A percentile compares a stretch with the other conserved stretches of the same genome.
These are phyloP conservation scores for Aspergillus campestris DNA, from an alignment of 495 filamentous ascomycete genomes.

Conservation along the genomic window DNA sequence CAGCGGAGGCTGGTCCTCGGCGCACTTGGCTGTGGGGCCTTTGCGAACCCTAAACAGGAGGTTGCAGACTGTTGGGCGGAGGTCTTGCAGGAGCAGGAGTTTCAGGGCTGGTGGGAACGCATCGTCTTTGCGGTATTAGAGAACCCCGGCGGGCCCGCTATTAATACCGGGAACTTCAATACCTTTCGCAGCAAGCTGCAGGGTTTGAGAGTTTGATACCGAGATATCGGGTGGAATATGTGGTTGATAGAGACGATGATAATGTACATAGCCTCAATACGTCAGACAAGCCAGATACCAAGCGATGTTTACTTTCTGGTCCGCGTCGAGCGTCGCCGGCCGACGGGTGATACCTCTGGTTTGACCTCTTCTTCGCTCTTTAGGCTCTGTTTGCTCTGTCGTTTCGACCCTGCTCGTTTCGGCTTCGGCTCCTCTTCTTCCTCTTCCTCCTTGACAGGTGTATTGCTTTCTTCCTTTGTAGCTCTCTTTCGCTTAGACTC, in stretches of 20 bases:
- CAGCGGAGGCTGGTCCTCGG: conserved; percentile 53
- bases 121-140: conserved; percentile 28
- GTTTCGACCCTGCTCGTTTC: conserved; percentile 16
- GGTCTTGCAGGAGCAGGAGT: conserved; percentile 47
- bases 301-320: conserved; percentile 14
- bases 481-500: conserved; percentile 30
- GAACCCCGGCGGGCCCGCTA: conserved; percentile 10
- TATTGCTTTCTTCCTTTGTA: conserved; percentile 26
- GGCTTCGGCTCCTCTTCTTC: conserved; percentile 13
- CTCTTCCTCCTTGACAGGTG: conserved; percentile 15
- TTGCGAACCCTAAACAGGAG: conserved; percentile 49
- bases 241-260: too few species aligned
- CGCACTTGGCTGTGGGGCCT: conserved; percentile 60
- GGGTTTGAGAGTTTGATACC: conserved; percentile 11
- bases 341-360: conserved; percentile 5
- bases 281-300: neutral
- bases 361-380: conserved; percentile 22
- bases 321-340: conserved; percentile 33
- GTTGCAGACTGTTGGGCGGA: conserved; percentile 54
- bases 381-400: conserved; percentile 11
- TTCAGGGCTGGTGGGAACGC: conserved; percentile 35
- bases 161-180: conserved; percentile 36
- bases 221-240: too few species aligned
- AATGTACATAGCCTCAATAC: neutral
- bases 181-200: conserved; percentile 40